Conservation (phyloP, 2,329 filamentous ascomycete genomes). For the Alternaria hordeiaustralica region DNA sequence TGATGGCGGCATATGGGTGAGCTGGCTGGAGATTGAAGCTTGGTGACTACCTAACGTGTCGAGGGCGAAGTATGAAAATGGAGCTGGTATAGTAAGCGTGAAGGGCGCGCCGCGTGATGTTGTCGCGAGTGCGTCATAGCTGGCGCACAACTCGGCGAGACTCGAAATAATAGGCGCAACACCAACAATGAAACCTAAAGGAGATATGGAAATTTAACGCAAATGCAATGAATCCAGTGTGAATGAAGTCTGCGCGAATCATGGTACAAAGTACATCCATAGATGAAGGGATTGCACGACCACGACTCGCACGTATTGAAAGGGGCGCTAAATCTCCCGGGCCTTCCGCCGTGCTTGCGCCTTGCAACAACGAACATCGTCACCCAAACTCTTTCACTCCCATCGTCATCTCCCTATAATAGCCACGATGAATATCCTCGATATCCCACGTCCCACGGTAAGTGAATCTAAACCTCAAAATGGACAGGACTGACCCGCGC, state of each 20-base stretch:
- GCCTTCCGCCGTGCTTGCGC: conserved; percentile 17
- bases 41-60: too few species aligned
- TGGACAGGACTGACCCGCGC: conserved; percentile 19
- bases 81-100: not conserved
- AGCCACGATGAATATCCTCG: conserved; percentile 39
- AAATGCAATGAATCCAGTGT: not conserved
- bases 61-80: not conserved
- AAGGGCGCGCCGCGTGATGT: not conserved
- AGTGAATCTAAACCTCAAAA: conserved; percentile 5
- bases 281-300: not conserved
- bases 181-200: not conserved
- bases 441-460: conserved; percentile 50
- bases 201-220: not conserved
- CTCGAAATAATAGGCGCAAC: not conserved
- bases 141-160: not conserved
- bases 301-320: conserved; percentile 12
- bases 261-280: not conserved
- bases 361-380: not conserved
- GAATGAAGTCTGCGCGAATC: not conserved
- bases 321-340: conserved; percentile 26
- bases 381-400: conserved; percentile 12
- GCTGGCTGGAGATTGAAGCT: not conserved
- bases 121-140: not conserved
- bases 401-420: not conserved
- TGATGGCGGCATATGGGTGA: not conserved